These are phyloP conservation scores for Sporodiniella umbellata DNA, from an alignment of 371 early-diverging fungal species.

Conservation along the genomic window DNA sequence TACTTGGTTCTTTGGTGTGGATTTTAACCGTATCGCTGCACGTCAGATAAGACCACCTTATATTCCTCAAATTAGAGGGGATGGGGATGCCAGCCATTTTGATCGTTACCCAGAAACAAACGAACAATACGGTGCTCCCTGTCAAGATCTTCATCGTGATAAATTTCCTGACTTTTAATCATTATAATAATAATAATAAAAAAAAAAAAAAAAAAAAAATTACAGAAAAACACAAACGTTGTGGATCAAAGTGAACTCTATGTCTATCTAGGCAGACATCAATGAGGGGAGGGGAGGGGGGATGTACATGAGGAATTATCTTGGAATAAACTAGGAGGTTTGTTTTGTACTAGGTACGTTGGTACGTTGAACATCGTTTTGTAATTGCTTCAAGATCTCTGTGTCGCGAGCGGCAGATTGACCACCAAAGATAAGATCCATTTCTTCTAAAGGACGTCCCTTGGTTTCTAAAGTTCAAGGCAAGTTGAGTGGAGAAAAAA, in stretches of 20 bases:
- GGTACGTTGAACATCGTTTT: slow-evolving; percentile 9
- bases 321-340: too few species aligned
- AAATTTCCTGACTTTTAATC: slow-evolving; percentile 27
- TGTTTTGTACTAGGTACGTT: background rate
- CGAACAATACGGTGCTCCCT: slow-evolving; percentile 48
- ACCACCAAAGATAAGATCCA: slow-evolving; percentile 49
- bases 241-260: too few species aligned
- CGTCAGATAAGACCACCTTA: slow-evolving; percentile 85
- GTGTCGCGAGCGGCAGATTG: slow-evolving; percentile 23
- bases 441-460: slow-evolving; percentile 52
- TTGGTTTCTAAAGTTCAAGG: slow-evolving; percentile 49
- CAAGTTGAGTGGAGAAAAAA: too few species aligned
- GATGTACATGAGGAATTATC: too few species aligned
- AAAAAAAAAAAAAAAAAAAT: background rate
- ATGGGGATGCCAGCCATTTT: slow-evolving; percentile 93
- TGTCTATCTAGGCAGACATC: too few species aligned
- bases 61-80: slow-evolving; percentile 75
- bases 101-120: slow-evolving; percentile 85
- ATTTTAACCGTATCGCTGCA: slow-evolving; percentile 77
- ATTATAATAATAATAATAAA: too few species aligned
- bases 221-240: too few species aligned
- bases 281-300: too few species aligned
- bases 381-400: slow-evolving; percentile 20
- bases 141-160: slow-evolving; percentile 15
- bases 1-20: slow-evolving; percentile 92